Base-by-base conservation (phyloP, 768 basidiomycete species). In the Trametes punicea region DNA sequence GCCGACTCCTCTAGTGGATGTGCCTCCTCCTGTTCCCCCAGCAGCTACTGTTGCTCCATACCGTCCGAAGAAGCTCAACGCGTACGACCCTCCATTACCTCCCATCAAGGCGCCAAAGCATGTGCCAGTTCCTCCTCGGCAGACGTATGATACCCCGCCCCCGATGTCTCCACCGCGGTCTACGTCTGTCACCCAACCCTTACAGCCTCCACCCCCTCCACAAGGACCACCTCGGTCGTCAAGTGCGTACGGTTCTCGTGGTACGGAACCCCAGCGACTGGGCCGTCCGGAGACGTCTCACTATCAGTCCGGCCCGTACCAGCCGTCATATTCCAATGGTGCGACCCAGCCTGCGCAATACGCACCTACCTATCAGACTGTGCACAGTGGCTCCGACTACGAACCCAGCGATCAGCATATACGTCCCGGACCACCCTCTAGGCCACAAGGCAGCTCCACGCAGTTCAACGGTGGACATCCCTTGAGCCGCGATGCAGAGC, bases 51-150 rank as follows among this genome's bases (percentile, higher is more conserved):
- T 78, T 2, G 67, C 76, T 26, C 64, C 84, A n/a, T 82, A 74
- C 56, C 77, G 87, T 46, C 85, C 85, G 21, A 88, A 83, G 70
- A 69, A 81, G 30, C 75, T 74, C 13, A 87, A 89, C 61, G 88
- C 88, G 1, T 90, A 89, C 62, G 88, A 90, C 62, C 88, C 88
- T 2, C 88, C 88, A 29, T 80, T 90, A 55, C 81, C 81, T 34
- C 76, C 83, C 1, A 69, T 74, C 16, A 78, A 73, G 55, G 69
- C 70, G 45, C 45, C 71, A 30, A 72, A 67, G 46, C 72, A 75
- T 45, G 65, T 65, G 15, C 33, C 56, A 23, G 56, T 45, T 11
- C 51, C 62, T 23, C 50, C 62, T 25, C 51, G 53, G 1, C 45
- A 23, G 40, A 51, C 45, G 16, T 55, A 49, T 40, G 55, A 40